phyloP scores from a whole-genome alignment of 2,329 filamentous ascomycete genomes.

The Alternaria longipes region DNA sequence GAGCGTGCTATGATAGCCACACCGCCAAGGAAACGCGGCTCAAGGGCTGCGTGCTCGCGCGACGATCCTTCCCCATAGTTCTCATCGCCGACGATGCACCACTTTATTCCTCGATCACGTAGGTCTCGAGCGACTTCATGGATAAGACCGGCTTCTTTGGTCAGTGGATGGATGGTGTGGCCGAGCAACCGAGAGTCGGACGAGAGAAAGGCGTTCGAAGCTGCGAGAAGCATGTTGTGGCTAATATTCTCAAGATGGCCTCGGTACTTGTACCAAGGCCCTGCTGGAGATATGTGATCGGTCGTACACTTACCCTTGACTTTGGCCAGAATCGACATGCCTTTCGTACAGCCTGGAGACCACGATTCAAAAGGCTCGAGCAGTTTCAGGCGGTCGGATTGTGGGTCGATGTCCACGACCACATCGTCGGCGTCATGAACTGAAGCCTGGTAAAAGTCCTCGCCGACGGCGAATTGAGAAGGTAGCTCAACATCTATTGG shows the following conservation, averaged over 20 bases:
- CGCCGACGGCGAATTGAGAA: constrained; percentile 29
- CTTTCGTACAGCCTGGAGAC: constrained; percentile 29
- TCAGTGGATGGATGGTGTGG: constrained; percentile 17
- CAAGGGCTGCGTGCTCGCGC: constrained; percentile 41
- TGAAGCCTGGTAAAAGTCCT: constrained; percentile 39
- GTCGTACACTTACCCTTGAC: constrained; percentile 53
- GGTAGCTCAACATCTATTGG: constrained; percentile 42
- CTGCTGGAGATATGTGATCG: constrained; percentile 53
- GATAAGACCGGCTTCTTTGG: constrained; percentile 28
- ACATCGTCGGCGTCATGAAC: constrained; percentile 27
- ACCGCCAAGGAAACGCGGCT: constrained; percentile 37
- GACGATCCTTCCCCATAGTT: constrained; percentile 43
- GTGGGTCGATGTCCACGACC: constrained; percentile 36
- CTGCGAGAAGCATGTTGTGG: constrained; percentile 51
- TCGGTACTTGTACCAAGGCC: constrained; percentile 51
- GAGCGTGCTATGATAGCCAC: constrained; percentile 35
- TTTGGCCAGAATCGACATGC: constrained; percentile 17
- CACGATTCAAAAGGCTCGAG: constrained; percentile 34
- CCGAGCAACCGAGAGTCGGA: constrained; percentile 34
- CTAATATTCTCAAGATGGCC: constrained; percentile 54
- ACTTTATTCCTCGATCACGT: constrained; percentile 30
- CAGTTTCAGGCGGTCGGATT: constrained; percentile 38
- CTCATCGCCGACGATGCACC: constrained; percentile 48
- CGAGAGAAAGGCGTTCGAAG: constrained; percentile 41
- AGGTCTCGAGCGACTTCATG: constrained; percentile 40